These are phyloP conservation scores for Polyplosphaeria fusca DNA, from an alignment of 495 filamentous ascomycete genomes.

Conservation along the genomic window DNA sequence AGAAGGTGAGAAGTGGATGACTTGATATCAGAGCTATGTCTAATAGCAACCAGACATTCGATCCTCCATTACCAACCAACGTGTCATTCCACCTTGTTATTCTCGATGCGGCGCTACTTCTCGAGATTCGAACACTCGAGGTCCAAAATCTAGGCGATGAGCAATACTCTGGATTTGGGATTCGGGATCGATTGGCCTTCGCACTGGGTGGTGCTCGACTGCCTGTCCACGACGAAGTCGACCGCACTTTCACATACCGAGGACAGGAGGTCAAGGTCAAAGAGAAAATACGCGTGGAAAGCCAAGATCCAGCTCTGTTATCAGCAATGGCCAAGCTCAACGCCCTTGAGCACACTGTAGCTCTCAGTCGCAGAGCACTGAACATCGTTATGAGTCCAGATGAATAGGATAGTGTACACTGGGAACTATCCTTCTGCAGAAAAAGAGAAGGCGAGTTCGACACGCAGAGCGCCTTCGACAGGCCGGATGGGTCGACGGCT, in stretches of 20 bases:
- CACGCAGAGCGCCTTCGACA: no score
- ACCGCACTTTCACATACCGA: slow-evolving; percentile 61
- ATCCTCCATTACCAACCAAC: slow-evolving; percentile 56
- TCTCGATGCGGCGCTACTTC: slow-evolving; percentile 70
- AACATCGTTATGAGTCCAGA: slow-evolving; percentile 74
- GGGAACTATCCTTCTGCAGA: no score
- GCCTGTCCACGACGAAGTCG: slow-evolving; percentile 68
- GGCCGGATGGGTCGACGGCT: no score
- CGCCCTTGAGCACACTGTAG: slow-evolving; percentile 71
- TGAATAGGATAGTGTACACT: no score
- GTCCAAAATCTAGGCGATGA: slow-evolving; percentile 52
- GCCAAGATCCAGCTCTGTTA: slow-evolving; percentile 84
- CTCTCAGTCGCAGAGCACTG: slow-evolving; percentile 65
- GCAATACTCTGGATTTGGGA: slow-evolving; percentile 55
- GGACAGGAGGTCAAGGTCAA: slow-evolving; percentile 75
- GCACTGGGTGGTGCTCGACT: slow-evolving; percentile 51
- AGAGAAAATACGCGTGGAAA: slow-evolving; percentile 89
- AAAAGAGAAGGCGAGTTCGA: no score
- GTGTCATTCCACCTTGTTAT: slow-evolving; percentile 75
- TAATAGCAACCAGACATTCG: slow-evolving; percentile 48
- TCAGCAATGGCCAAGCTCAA: slow-evolving; percentile 83
- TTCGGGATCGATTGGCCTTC: slow-evolving; percentile 56
- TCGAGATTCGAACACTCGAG: slow-evolving; percentile 77
- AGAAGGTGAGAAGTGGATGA: slow-evolving; percentile 53
- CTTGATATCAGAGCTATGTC: no score